Evolutionary conservation across 441 rosid species (phyloP), one percentile per base, ranked within the genome.

Genomic region (Pelargonium australe): DNA sequence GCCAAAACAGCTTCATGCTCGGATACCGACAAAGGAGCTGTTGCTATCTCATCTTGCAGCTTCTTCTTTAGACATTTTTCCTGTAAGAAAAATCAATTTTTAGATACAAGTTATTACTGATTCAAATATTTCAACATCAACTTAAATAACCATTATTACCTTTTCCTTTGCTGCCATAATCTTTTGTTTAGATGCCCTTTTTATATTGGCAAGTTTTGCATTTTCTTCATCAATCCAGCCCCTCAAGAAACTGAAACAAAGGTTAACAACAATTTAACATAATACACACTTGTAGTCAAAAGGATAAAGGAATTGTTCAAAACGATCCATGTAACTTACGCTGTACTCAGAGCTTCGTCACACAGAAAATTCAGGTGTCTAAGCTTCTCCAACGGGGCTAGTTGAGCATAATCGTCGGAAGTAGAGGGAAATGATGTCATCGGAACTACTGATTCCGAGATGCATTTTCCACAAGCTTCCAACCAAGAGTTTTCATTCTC

Each of bases 1-100:
- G 85, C 70, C 68, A 87, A 68, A 64, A 86, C 63, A 55, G 79
- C 78, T 3, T 79, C 83, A 65, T 85, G 87, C 81, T 89, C 90
- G 63, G 86, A 80, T 69, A 88, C 23, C 41, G 91, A 79, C 20
- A 83, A 58, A 5, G 89, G 78, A 13, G 83, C 83, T 77, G 72
- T 79, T n/a, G 81, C 80, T 60, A 79, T 17, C 73, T 79, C 83
- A 76, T 79, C 73, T 68, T 75, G 78, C 71, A 84, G 58, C 65
- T 79, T 81, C 72, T 73, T 76, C 72, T 80, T 79, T 72, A 83
- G 64, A 66, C 69, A 72, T 81, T 80, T 81, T 80, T 75, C 81
- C 83, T 86, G 69, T 17, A 67, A 45, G 23, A 20, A 20, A 20
- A 70, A 70, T 16, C 71, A 62, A 63, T 25, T 66, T 11, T 45